Evolutionary conservation across 1,284 basidiomycete species (phyloP), one percentile per base, ranked within the genome.

Genomic region (Apiotrichum domesticum): DNA sequence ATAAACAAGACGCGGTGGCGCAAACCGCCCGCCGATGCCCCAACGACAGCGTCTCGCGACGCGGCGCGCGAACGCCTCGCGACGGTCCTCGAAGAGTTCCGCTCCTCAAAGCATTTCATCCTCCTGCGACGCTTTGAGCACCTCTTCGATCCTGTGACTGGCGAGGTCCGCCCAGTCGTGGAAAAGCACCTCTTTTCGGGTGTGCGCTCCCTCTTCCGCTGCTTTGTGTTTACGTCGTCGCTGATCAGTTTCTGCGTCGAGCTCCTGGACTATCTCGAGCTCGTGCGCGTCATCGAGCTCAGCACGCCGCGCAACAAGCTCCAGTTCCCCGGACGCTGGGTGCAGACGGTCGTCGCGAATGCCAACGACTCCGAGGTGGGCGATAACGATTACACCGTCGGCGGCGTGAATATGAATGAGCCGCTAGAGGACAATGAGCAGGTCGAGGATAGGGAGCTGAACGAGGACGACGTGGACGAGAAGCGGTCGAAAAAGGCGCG

Each of bases 1-100:
- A 72, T 82, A 59, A 85, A 85, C 67, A 73, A 70, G 13, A 74
- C 76, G 11, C 77, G 84, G 35, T 85, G 81, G 77, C 54, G 73
- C 54, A 71, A 65, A 63, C 57, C 56, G 40, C 73, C 62, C 34
- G 42, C 52, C 1, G 46, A 43, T 40, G 53, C 64, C 4, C 50
- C 69, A 0, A 44, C 57, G 2, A 61, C 75, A 9, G 54, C 62
- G 37, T 70, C 69, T 4, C 73, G 84, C 10, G 78, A 81, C 54
- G 69, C 62, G 1, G 72, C 76, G 11, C 70, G 78, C 3, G 72
- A 70, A 35, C 65, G 64, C 3, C 77, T 84, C 4, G 61, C 64
- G 29, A 46, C 49, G 0, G 75, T 79, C 0, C 53, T 84, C 13
- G 69, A 63, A 6, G 73, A 69, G 13, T 84, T 81, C 69, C 76